Evolutionary conservation across 1,284 basidiomycete genomes (phyloP).

Genomic region (Phlebopus sp.): DNA sequence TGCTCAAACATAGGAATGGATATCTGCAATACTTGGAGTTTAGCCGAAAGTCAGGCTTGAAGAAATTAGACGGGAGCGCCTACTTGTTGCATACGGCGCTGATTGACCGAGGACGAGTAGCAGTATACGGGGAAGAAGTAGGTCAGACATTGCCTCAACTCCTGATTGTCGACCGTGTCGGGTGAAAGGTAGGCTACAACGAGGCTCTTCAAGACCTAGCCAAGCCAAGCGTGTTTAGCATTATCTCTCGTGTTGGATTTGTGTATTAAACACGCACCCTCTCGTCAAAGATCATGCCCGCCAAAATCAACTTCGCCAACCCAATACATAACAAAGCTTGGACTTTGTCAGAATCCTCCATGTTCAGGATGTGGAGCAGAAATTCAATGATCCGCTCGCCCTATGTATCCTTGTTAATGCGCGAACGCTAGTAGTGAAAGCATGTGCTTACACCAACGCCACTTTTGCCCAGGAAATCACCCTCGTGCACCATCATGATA

Average conservation of each 20-base stretch:
- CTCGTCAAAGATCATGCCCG: conserved; percentile 78
- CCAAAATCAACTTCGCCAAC: conserved; percentile 86
- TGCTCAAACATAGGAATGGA: conserved; percentile 76
- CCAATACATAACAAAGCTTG: conserved; percentile 84
- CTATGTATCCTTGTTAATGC: conserved; percentile 36
- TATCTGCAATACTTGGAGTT: conserved; percentile 46
- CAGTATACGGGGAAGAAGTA: conserved; percentile 97
- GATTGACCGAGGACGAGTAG: conserved; percentile 81
- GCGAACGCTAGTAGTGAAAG: not conserved
- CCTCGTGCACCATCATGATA: conserved; percentile 86
- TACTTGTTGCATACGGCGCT: conserved; percentile 77
- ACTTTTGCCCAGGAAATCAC: conserved; percentile 63
- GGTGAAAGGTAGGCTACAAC: conserved; percentile 87
- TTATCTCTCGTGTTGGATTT: not conserved
- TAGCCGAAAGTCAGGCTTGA: not conserved
- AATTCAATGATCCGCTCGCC: conserved; percentile 71
- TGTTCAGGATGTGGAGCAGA: conserved; percentile 72
- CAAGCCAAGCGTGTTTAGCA: no score
- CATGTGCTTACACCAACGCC: conserved; percentile 44
- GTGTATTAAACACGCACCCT: conserved; percentile 43
- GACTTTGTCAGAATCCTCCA: conserved; percentile 72
- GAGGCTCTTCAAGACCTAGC: conserved; percentile 77
- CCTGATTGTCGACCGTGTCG: conserved; percentile 81
- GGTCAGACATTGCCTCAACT: conserved; percentile 88
- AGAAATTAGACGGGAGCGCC: conserved; percentile 17